Evolutionary conservation across 176 grass and related monocot species (phyloP).

Genomic region (Juncus inflexus): DNA sequence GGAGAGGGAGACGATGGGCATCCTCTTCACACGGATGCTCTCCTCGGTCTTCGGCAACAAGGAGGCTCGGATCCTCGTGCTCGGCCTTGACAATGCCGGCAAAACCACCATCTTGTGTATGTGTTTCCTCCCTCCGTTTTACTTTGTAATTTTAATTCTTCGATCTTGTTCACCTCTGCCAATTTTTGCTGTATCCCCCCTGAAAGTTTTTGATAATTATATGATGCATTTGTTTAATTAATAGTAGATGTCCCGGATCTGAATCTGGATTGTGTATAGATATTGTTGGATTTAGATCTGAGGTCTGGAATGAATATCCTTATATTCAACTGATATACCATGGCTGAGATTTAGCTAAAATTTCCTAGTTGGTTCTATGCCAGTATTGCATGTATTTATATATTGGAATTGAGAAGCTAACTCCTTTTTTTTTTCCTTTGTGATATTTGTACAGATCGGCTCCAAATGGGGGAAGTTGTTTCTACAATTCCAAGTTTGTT

Average conservation of each 20-base stretch:
- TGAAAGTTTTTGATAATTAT: background rate
- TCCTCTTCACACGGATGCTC: conserved; percentile 98
- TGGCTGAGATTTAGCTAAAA: too few relatives aligned
- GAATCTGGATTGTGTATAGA: background rate
- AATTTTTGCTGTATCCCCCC: conserved; percentile 12
- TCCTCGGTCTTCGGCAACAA: conserved; percentile 89
- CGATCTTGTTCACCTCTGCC: background rate
- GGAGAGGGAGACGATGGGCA: conserved; percentile 54
- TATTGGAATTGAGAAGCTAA: background rate
- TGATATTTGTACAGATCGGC: conserved; percentile 52
- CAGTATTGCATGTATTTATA: background rate
- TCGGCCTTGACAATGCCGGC: conserved; percentile 95
- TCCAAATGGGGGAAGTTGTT: conserved; percentile 99
- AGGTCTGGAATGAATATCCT: too few relatives aligned
- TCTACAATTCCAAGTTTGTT: conserved; percentile 93
- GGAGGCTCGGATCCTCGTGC: conserved; percentile 96
- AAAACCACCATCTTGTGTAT: conserved; percentile 99
- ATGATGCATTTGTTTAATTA: background rate
- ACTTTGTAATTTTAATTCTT: background rate
- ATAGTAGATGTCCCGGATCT: background rate
- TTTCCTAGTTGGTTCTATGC: background rate
- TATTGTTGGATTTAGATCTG: background rate
- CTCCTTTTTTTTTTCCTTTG: conserved; percentile 27
- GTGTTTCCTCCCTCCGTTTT: background rate
- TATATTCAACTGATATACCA: too few relatives aligned